Evolutionary conservation across 306 rosid species (phyloP), one percentile per base, ranked within the genome.

Genomic region (Cicer yamashitae): DNA sequence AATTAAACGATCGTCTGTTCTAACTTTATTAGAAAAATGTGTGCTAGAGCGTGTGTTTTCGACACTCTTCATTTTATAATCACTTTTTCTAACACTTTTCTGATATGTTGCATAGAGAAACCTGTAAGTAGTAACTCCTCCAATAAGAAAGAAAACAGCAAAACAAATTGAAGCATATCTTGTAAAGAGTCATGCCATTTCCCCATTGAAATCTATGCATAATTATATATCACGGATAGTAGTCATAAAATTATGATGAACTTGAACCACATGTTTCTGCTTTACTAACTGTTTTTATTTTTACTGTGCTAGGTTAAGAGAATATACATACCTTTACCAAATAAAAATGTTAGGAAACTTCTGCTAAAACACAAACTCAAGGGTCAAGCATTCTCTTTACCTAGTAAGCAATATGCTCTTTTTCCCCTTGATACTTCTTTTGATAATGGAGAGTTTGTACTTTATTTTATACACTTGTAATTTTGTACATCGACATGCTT

Each of bases 361-460:
- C 86, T 94, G 74, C 81, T 94, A 39, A 87, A 81, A 74, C 86
- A 87, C 91, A 90, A 84, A 78, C 98, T 94, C 81, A 94, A 90
- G 91, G 98, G 96, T 82, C 97, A 94, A 84, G 88, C 97, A 10
- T 94, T 79, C 84, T 90, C 97, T 72, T 83, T 94, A 86, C 96
- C 98, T 50, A 80, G 98, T 94, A 86, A 90, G 97, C 81, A 71
- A 15, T 38, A 17, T 40, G 65, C 71, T 80, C 71, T 68, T 76
- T 40, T 45, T 52, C 73, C 54, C 39, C 64, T 8, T 37, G 64
- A 43, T 75, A 11, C 69, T 77, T 41, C n/a, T 80, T 69, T 72
- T 68, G 8, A 3, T 47, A 17, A 7, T 17, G 30, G 59, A 53
- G 78, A 38, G 46, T 56, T 12, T 12, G 18, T 39, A 14, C 50